phyloP scores from a whole-genome alignment of 2,329 filamentous ascomycete genomes.

The Penicillium sp. region DNA sequence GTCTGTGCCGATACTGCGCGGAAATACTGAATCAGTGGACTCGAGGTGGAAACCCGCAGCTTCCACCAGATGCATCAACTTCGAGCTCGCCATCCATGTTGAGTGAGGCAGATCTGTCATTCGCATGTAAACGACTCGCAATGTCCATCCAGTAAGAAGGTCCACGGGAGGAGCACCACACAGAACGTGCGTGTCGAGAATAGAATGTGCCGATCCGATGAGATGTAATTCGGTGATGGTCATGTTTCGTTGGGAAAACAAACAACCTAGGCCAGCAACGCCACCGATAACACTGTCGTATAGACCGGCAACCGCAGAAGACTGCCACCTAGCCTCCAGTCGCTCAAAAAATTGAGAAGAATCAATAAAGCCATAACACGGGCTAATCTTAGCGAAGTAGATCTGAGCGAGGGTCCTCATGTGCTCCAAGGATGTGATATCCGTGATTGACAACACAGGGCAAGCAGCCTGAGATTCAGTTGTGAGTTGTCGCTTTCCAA shows the following conservation, averaged over 20 bases:
- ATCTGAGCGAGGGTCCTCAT: constrained; percentile 46
- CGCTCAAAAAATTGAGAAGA: constrained; percentile 18
- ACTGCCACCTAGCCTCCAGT: constrained; percentile 24
- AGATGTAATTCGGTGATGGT: constrained; percentile 47
- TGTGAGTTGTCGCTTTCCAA: constrained; percentile 31
- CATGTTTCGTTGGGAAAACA: constrained; percentile 49
- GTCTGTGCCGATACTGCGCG: constrained; percentile 1
- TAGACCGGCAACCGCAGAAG: constrained; percentile 22
- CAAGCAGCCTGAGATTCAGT: constrained; percentile 2
- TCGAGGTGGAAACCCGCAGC: constrained; percentile 41
- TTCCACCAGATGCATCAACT: constrained; percentile 51
- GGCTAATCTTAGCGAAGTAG: constrained; percentile 54
- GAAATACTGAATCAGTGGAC: constrained; percentile 14
- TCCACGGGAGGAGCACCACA: constrained; percentile 26
- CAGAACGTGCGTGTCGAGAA: constrained; percentile 40
- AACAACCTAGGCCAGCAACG: constrained; percentile 51
- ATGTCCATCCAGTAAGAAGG: constrained; percentile 44
- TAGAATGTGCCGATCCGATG: constrained; percentile 44
- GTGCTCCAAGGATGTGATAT: constrained; percentile 47
- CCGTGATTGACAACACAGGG: constrained; percentile 37
- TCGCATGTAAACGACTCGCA: constrained; percentile 53
- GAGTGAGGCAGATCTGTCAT: constrained; percentile 52
- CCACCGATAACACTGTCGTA: constrained; percentile 52
- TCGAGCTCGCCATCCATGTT: constrained; percentile 37
- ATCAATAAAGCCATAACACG: constrained; percentile 52